Conservation (phyloP, 192 early-diverging fungal genomes). For the Backusella luteola region DNA sequence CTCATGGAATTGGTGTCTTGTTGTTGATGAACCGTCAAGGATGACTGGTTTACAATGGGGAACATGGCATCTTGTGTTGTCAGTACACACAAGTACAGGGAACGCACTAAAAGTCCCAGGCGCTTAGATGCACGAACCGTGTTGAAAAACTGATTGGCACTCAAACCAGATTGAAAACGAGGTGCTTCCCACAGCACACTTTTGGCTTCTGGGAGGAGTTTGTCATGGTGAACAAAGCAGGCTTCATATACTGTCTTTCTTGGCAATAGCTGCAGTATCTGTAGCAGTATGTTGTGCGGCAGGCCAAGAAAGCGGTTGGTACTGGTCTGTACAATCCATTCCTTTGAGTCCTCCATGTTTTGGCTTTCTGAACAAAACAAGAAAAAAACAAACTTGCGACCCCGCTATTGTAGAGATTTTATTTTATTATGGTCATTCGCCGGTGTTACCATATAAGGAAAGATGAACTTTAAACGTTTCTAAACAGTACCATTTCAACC, state of each 20-base stretch:
- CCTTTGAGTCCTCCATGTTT: not conserved
- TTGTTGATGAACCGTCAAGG: not conserved
- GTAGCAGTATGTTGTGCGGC: not conserved
- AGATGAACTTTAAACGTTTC: not conserved
- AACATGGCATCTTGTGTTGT: not conserved
- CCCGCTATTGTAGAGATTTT: not conserved
- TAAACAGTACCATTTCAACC: no score
- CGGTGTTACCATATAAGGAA: not conserved
- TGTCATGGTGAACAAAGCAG: not conserved
- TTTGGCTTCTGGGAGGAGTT: not conserved
- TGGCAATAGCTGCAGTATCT: not conserved
- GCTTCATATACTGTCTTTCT: not conserved
- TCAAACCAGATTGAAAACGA: not conserved
- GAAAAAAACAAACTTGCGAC: not conserved
- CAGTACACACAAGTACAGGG: not conserved
- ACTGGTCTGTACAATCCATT: not conserved
- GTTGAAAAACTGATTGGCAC: not conserved
- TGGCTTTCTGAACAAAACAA: not conserved
- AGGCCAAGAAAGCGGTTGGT: not conserved
- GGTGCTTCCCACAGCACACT: not conserved
- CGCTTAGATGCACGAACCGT: not conserved
- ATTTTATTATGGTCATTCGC: not conserved
- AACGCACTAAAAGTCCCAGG: not conserved
- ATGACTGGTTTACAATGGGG: not conserved
- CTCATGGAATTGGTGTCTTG: not conserved